Evolutionary conservation across 2,329 filamentous ascomycete species (phyloP), one percentile per base, ranked within the genome.

Genomic region (Coleophoma crateriformis): DNA sequence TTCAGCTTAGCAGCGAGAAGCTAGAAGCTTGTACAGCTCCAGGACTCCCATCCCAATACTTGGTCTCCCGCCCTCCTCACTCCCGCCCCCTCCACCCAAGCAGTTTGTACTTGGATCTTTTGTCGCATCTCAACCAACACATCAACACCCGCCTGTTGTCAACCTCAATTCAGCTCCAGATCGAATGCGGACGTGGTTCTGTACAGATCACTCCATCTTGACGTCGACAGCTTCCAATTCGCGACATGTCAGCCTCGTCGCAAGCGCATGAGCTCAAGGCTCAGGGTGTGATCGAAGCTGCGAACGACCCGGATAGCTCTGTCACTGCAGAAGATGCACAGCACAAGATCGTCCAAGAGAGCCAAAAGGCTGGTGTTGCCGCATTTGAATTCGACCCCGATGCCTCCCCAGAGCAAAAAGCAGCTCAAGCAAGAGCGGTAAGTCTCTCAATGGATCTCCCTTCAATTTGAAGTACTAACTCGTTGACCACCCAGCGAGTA

Each of bases 331-430:
- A 87, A 38, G 82, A 85, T 55, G 88, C 88, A 33, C 79, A 95
- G 70, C 76, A 80, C 58, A 80, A 81, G 60, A 78, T 96, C 45
- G 77, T 95, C 22, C 75, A 88, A 48, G 84, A 95, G 67, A 89
- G 88, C 58, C 82, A 78, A 62, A 85, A 87, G 61, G 88, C 86
- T 12, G 94, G 94, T 39, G 81, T 87, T 20, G 73, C 85, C 32
- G 91, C 90, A 55, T 94, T 88, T 66, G 81, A 84, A 54, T 99
- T 97, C 71, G 80, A 99, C 64, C 90, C 94, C 1, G 72, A 96
- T 73, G 91, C 90, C 39, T 85, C 78, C 40, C 78, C 86, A 1
- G 88, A 90, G 66, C 78, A 95, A 68, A 99, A 99, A 74, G 85
- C 80, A 53, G 85, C 85, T 33, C 88, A 91, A 65, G 85, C 87